Evolutionary conservation across 306 rosid species (phyloP).

Genomic region (Cucurbita moschata): DNA sequence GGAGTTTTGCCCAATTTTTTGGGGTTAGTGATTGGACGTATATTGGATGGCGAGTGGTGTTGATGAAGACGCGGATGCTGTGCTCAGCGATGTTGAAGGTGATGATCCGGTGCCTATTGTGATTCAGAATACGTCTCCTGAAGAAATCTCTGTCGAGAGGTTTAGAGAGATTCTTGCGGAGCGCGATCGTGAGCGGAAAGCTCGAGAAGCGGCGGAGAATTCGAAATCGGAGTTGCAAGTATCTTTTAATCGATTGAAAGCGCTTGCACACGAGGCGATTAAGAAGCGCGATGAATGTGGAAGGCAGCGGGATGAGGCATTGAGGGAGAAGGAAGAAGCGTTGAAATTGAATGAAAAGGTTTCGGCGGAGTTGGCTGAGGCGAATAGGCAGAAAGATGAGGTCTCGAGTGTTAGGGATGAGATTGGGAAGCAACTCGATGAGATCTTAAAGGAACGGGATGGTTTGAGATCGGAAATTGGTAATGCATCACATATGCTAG

Average conservation of each 20-base stretch:
- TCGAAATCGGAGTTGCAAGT: constrained; percentile 52
- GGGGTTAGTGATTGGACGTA: constrained; percentile 8
- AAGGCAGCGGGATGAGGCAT: constrained; percentile 67
- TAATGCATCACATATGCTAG: constrained; percentile 79
- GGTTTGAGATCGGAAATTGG: constrained; percentile 59
- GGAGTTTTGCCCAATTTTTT: constrained; percentile 10
- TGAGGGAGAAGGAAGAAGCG: constrained; percentile 56
- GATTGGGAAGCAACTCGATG: constrained; percentile 44
- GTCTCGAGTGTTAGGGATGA: constrained; percentile 34
- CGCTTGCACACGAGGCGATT: constrained; percentile 69
- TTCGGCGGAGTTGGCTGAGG: constrained; percentile 33
- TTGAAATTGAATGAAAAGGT: constrained; percentile 28
- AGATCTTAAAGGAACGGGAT: constrained; percentile 51
- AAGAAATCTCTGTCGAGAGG: constrained; percentile 48
- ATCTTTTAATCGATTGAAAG: constrained; percentile 59
- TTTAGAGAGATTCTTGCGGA: constrained; percentile 52
- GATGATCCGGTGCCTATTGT: constrained; percentile 43
- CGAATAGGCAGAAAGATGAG: constrained; percentile 30
- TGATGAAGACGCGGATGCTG: constrained; percentile 58
- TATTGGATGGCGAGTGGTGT: constrained; percentile 49
- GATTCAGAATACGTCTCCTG: constrained; percentile 21
- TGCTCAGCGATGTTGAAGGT: constrained; percentile 87
- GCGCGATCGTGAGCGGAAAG: constrained; percentile 80
- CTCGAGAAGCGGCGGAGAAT: constrained; percentile 60
- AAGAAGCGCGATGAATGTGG: constrained; percentile 69